Percentiles rank a stretch among this genome's conserved stretches.
These are phyloP conservation scores for Salvia miltiorrhiza DNA, from an alignment of 257 asterid species.

Conservation along the genomic window DNA sequence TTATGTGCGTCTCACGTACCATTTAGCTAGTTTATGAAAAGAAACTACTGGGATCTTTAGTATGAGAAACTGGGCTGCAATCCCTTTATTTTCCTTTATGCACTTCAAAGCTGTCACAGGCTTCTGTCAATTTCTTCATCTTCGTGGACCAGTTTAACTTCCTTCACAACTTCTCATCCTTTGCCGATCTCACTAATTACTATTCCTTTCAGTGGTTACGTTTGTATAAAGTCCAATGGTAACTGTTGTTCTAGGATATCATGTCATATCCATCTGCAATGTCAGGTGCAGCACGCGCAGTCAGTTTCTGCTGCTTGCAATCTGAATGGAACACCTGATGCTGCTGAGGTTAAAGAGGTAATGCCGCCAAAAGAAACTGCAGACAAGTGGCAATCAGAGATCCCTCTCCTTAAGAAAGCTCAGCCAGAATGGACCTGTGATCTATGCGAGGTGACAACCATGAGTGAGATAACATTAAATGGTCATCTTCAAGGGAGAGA, in stretches of 20 bases:
- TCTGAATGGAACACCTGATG: not conserved
- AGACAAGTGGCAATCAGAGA: not conserved
- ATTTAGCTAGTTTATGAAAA: too few relatives aligned
- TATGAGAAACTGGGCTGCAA: not conserved
- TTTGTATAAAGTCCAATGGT: not conserved
- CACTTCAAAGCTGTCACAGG: not conserved
- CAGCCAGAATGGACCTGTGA: slow-evolving; percentile 36
- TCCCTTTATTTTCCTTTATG: not conserved
- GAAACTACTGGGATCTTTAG: not conserved
- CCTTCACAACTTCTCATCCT: not conserved
- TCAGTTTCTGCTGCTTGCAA: not conserved
- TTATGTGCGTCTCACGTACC: not conserved
- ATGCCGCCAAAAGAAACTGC: not conserved
- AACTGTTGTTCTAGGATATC: not conserved
- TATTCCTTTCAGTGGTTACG: not conserved
- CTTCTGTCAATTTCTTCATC: not conserved
- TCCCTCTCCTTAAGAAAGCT: slow-evolving; percentile 23
- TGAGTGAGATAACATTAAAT: slow-evolving; percentile 16
- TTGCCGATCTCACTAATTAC: not conserved
- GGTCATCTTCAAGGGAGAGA: slow-evolving; percentile 33
- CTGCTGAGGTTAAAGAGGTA: not conserved
- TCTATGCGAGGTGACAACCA: slow-evolving; percentile 27
- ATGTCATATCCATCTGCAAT: not conserved
- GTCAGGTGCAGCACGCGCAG: not conserved
- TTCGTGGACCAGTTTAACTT: not conserved